A percentile compares a stretch with the other conserved stretches of the same genome.
Evolutionary conservation across 352 stramenopile genomes (phyloP).

Genomic region (Elongisporangium anandrum): DNA sequence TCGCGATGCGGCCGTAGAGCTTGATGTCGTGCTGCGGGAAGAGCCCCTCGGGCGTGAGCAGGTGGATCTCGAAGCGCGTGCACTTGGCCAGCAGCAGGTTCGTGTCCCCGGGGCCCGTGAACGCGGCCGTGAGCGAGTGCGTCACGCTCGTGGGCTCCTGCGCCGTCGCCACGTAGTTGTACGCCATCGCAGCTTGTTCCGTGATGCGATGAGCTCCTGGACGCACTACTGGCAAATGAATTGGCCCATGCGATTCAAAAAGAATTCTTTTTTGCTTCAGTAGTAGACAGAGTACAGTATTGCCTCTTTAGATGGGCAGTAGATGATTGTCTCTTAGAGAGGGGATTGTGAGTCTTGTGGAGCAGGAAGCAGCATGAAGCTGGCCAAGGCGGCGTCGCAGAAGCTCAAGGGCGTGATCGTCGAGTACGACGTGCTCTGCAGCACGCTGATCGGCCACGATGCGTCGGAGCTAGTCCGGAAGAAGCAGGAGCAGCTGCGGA

Average conservation of each 20-base stretch:
- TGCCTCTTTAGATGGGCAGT: neutral
- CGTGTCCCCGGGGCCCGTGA: slow-evolving; percentile 83
- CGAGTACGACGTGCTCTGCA: slow-evolving; percentile 77
- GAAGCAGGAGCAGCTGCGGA: slow-evolving; percentile 15
- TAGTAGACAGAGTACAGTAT: no score
- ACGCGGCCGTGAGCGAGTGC: slow-evolving; percentile 88
- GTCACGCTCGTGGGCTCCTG: slow-evolving; percentile 92
- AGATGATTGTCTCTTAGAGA: neutral
- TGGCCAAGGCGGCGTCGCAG: slow-evolving; percentile 59
- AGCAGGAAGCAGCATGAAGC: slow-evolving; percentile 33
- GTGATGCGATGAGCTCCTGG: slow-evolving; percentile 1
- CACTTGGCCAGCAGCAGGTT: slow-evolving; percentile 90
- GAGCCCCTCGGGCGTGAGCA: slow-evolving; percentile 83
- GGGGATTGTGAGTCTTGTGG: neutral
- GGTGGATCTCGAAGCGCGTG: slow-evolving; percentile 87
- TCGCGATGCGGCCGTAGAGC: slow-evolving; percentile 85
- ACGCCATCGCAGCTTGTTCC: slow-evolving; percentile 39
- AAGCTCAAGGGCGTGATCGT: slow-evolving; percentile 73
- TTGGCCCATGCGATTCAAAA: neutral
- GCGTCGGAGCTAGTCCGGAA: slow-evolving; percentile 25
- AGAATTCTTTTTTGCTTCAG: neutral
- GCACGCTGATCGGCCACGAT: slow-evolving; percentile 54
- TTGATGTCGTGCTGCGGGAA: slow-evolving; percentile 82
- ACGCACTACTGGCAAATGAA: neutral
- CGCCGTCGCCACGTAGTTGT: slow-evolving; percentile 92